phyloP scores from a whole-genome alignment of 495 filamentous ascomycete species.

The Trichoderma virens region DNA sequence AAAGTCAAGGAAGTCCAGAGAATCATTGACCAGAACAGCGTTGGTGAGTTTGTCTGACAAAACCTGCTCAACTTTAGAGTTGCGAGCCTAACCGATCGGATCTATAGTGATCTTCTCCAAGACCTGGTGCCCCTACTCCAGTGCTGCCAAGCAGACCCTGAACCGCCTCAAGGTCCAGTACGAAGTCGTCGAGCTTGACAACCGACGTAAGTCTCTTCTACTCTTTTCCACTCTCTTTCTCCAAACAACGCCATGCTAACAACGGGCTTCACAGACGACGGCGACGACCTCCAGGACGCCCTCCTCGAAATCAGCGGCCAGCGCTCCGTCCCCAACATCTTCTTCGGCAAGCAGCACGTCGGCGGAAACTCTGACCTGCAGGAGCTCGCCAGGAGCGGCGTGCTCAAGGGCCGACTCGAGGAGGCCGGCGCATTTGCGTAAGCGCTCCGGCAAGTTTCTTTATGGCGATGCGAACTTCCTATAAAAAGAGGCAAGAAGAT shows the following conservation, averaged over 20 bases:
- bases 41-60: constrained; percentile 61
- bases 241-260: background rate
- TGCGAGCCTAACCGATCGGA: background rate
- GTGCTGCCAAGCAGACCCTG: constrained; percentile 66
- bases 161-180: constrained; percentile 62
- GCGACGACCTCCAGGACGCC: constrained; percentile 72
- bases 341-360: constrained; percentile 83
- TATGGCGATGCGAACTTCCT: too few species aligned
- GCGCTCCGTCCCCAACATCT: constrained; percentile 90
- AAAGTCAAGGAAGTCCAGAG: constrained; percentile 80
- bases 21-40: constrained; percentile 87
- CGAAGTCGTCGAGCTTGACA: constrained; percentile 72
- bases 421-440: constrained; percentile 25
- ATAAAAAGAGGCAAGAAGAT: background rate
- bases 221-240: background rate
- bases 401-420: constrained; percentile 33
- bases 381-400: constrained; percentile 33
- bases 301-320: constrained; percentile 74
- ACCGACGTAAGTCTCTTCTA: constrained; percentile 52
- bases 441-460: too few species aligned
- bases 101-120: constrained; percentile 86
- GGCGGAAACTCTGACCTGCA: constrained; percentile 95
- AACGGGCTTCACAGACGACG: constrained; percentile 51
- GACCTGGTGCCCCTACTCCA: constrained; percentile 95
- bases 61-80: too few species aligned